Percentiles rank a stretch among this genome's conserved stretches.
Conservation (phyloP, 1,284 basidiomycete species). For the Ustilago xerochloae region DNA sequence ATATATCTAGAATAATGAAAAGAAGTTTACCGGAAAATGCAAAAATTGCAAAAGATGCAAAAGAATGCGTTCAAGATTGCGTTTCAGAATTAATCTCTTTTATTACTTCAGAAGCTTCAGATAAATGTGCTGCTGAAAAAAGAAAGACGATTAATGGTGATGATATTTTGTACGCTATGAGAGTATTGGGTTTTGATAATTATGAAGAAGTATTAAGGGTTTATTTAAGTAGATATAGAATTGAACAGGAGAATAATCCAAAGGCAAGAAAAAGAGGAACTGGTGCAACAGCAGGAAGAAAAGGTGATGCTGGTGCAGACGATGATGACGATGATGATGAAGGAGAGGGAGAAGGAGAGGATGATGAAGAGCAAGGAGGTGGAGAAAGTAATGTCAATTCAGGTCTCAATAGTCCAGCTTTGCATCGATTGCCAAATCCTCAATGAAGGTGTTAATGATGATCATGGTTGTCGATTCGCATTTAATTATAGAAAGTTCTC, state of each 20-base stretch:
- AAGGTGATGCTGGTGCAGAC: neutral
- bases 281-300: neutral
- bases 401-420: conserved; percentile 3
- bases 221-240: conserved; percentile 78
- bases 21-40: conserved; percentile 85
- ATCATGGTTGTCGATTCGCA: neutral
- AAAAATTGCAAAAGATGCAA: conserved; percentile 95
- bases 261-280: conserved; percentile 6
- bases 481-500: neutral
- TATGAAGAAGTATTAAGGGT: conserved; percentile 90
- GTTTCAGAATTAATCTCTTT: conserved; percentile 96
- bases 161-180: conserved; percentile 88
- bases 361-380: neutral
- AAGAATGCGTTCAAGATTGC: conserved; percentile 95
- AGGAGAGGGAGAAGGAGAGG: neutral
- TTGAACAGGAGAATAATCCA: conserved; percentile 41
- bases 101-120: conserved; percentile 88
- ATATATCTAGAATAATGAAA: conserved; percentile 96
- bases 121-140: conserved; percentile 87
- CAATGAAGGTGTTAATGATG: neutral
- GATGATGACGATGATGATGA: conserved; percentile 4
- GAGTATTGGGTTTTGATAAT: conserved; percentile 90
- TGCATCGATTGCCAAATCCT: conserved; percentile 2
- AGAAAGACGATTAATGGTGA: conserved; percentile 85
- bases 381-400: neutral